phyloP scores from a whole-genome alignment of 78 protist species.

The Neovahlkampfia damariscottae region DNA sequence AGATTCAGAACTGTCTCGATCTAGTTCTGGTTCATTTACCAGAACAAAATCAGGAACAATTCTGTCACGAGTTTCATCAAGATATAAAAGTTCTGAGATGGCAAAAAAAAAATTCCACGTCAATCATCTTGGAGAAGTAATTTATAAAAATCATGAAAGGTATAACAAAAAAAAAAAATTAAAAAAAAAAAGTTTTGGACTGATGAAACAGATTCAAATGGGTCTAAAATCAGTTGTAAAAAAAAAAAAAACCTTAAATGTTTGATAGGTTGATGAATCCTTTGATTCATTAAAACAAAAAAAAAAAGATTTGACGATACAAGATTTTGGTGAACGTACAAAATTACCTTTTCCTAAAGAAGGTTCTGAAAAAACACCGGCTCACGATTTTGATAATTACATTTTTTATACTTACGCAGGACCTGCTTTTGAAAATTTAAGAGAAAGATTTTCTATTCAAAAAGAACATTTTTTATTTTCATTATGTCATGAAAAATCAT shows the following conservation, averaged over 20 bases:
- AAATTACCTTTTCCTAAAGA: background rate
- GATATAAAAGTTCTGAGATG: background rate
- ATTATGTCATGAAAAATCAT: slow-evolving; percentile 8
- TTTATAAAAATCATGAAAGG: background rate
- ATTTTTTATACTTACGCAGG: slow-evolving; percentile 40
- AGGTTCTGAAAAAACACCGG: slow-evolving; percentile 2
- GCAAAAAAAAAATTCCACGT: background rate
- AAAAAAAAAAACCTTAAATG: too few species aligned
- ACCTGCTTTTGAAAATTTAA: background rate
- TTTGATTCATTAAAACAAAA: background rate
- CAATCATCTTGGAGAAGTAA: slow-evolving; percentile 10
- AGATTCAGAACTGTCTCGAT: too few species aligned
- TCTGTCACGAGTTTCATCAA: background rate
- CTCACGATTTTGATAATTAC: slow-evolving; percentile 7
- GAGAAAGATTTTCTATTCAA: background rate
- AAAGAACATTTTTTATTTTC: slow-evolving; percentile 1
- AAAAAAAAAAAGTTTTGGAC: too few species aligned
- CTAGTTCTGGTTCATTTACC: background rate
- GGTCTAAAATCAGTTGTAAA: background rate
- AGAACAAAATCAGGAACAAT: background rate
- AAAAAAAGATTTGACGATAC: background rate
- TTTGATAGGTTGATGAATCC: too few species aligned
- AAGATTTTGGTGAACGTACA: background rate
- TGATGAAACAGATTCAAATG: slow-evolving; percentile 9
- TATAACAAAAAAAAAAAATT: too few species aligned